Evolutionary conservation across 202 grass and related monocot species (phyloP).

Genomic region (Digitaria exilis): DNA sequence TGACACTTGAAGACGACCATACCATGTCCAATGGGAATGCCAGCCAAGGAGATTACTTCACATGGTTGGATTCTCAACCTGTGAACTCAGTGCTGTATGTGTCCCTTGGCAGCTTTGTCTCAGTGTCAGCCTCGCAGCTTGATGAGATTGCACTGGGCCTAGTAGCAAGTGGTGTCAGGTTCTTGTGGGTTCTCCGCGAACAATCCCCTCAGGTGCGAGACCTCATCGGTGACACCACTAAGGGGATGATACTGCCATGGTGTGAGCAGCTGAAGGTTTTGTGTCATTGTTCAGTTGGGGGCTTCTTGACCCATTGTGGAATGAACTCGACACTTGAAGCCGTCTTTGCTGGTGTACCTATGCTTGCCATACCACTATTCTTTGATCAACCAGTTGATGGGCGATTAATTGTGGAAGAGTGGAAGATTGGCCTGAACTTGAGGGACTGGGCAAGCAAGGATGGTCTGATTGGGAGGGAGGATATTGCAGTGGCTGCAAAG

Average conservation of each 20-base stretch:
- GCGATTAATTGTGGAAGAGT: slow-evolving; percentile 67
- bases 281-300: slow-evolving; percentile 66
- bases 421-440: slow-evolving; percentile 53
- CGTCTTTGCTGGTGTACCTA: slow-evolving; percentile 61
- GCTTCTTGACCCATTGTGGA: slow-evolving; percentile 71
- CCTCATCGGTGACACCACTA: slow-evolving; percentile 31
- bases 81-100: slow-evolving; percentile 65
- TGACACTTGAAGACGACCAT: slow-evolving; percentile 4
- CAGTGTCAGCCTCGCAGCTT: slow-evolving; percentile 51
- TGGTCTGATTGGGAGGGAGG: slow-evolving; percentile 40
- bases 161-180: slow-evolving; percentile 44
- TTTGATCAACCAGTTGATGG: slow-evolving; percentile 73
- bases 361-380: slow-evolving; percentile 62
- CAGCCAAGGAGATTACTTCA: slow-evolving; percentile 33
- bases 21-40: slow-evolving; percentile 1
- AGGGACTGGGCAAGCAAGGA: slow-evolving; percentile 22
- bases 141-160: slow-evolving; percentile 63
- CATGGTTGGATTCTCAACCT: slow-evolving; percentile 69
- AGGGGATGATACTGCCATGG: slow-evolving; percentile 62
- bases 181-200: slow-evolving; percentile 60
- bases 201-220: slow-evolving; percentile 30
- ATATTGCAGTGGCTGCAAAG: slow-evolving; percentile 49
- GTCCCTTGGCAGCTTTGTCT: slow-evolving; percentile 73
- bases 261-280: slow-evolving; percentile 69
- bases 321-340: slow-evolving; percentile 66